Percentiles rank a stretch among this genome's conserved stretches.
Conservation (phyloP, 805 yeast genomes). For the Kuraishia piskuri region DNA sequence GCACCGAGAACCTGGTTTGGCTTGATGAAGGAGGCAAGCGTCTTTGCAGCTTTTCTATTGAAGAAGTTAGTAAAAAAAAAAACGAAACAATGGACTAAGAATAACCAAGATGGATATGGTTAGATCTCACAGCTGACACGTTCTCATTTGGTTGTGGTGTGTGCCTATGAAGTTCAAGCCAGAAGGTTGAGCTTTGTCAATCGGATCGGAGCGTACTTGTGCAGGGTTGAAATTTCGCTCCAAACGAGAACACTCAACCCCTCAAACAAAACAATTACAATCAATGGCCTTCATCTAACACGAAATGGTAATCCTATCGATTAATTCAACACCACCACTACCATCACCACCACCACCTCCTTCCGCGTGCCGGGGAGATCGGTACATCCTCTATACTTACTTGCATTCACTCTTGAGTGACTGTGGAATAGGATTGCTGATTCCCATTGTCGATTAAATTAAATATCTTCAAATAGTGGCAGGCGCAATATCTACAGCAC, state of each 20-base stretch:
- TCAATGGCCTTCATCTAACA: too few relatives aligned
- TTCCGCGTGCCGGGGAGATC: not conserved
- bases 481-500: not conserved
- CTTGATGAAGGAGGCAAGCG: conserved; percentile 81
- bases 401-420: conserved; percentile 78
- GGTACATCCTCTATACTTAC: conserved; percentile 35
- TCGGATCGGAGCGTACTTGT: too few relatives aligned
- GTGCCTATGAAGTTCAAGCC: too few relatives aligned
- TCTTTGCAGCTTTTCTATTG: conserved; percentile 81
- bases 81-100: not conserved
- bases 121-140: too few relatives aligned
- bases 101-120: not conserved
- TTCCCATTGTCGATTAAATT: conserved; percentile 38
- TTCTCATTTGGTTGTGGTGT: too few relatives aligned
- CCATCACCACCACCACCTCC: too few relatives aligned
- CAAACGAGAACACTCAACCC: too few relatives aligned
- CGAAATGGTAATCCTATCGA: too few relatives aligned
- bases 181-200: too few relatives aligned
- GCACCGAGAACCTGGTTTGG: conserved; percentile 92
- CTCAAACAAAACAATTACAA: too few relatives aligned
- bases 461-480: not conserved
- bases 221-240: too few relatives aligned
- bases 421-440: conserved; percentile 93
- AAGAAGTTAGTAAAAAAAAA: not conserved
- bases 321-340: too few relatives aligned